Conservation (phyloP, 345 rosid species). For the Aegle marmelos region DNA sequence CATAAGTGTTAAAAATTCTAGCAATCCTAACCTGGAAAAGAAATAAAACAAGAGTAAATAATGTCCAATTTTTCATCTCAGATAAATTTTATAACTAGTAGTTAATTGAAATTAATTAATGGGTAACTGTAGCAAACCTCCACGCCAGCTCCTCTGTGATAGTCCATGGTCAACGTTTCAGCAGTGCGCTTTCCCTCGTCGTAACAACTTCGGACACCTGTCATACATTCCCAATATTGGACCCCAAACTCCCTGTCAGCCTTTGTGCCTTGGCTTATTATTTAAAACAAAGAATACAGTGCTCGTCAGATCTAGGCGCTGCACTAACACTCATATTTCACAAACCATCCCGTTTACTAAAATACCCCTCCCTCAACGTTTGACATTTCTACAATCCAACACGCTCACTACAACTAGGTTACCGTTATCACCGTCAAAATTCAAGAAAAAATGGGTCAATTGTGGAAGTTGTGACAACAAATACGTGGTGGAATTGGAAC, state of each 20-base stretch:
- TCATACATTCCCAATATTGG: conserved; percentile 11
- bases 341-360: background rate
- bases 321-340: background rate
- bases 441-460: background rate
- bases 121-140: conserved; percentile 42
- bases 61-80: background rate
- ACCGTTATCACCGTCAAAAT: background rate
- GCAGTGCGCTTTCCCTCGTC: conserved; percentile 99
- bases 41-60: background rate
- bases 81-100: background rate
- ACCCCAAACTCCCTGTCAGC: background rate
- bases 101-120: background rate
- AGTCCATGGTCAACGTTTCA: conserved; percentile 96
- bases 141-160: conserved; percentile 87
- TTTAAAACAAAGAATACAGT: background rate
- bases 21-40: conserved; percentile 89
- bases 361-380: background rate
- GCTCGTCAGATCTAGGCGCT: conserved; percentile 6
- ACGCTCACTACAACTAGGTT: background rate
- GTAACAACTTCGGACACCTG: conserved; percentile 99
- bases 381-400: background rate
- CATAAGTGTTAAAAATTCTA: conserved; percentile 89
- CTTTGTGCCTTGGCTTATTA: too few relatives aligned
- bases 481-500: background rate
- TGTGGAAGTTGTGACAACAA: background rate